Base-by-base conservation (phyloP, 2,329 filamentous ascomycete species). In the Exophiala dermatitidis region DNA sequence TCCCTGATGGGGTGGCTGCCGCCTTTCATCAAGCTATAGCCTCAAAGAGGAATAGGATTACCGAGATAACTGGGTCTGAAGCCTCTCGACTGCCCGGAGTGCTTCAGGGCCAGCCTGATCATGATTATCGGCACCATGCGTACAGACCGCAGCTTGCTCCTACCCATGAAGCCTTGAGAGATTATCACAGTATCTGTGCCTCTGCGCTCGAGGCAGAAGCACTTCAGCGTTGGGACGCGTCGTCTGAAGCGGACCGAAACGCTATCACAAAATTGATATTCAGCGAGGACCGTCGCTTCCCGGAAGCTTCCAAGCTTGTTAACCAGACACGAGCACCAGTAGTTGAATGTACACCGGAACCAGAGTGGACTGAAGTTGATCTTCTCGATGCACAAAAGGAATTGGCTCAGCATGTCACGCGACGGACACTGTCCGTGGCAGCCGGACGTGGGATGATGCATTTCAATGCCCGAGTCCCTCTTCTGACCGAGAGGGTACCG, bases 361-460 rank as follows among this genome's bases (percentile, higher is more conserved):
- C 86, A 1, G 81, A 82, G 38, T 93, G 88, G 86, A 81, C 84
- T 26, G 93, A 98, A 66, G 84, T 88, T 10, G 85, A 93, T 57
- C 83, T 95, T 52, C 75, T 98, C 6, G 93, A 98, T 67, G 88
- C 86, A 54, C 93, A 98, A 68, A 95, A 96, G 68, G 85, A 88
- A 57, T 77, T 95, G 32, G 90, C 93, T 53, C 87, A 93, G 55
- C 85, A 86, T 65, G 81, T 96, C 36, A 93, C 91, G 38, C 81
- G 86, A 43, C 83, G 93, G 54, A 97, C 91, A 9, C 77, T 97
- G 54, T 90, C 93, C 1, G 85, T 96, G 49, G 88, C 93, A 1
- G 80, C 88, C 4, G 94, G 94, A 1, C 84, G 90, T 57, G 90
- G 85, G 1, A 82, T 98, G 69, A 75, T 97, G 51, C 88, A 91